phyloP scores from a whole-genome alignment of 1,284 basidiomycete species.

The Leccinum variabile region DNA sequence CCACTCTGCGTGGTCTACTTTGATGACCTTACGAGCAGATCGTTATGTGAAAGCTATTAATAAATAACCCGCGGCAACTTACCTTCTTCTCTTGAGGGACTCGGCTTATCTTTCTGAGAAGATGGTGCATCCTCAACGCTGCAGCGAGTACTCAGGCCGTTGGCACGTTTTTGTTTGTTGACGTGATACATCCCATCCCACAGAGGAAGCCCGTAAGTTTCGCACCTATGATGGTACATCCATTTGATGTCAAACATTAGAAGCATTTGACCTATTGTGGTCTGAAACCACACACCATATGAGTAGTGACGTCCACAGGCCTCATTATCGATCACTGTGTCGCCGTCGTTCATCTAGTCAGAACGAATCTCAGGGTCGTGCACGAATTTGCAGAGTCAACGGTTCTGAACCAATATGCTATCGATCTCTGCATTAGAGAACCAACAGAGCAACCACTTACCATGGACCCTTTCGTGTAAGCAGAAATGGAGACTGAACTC shows the following conservation, averaged over 20 bases:
- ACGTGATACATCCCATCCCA: slow-evolving; percentile 17
- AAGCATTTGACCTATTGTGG: background rate
- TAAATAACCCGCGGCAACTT: slow-evolving; percentile 20
- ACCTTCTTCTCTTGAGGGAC: slow-evolving; percentile 12
- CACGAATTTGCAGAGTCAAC: background rate
- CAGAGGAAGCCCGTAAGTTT: background rate
- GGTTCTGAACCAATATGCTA: slow-evolving; percentile 7
- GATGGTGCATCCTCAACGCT: slow-evolving; percentile 6
- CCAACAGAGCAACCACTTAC: slow-evolving; percentile 11
- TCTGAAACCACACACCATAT: background rate
- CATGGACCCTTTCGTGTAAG: slow-evolving; percentile 4
- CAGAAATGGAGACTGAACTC: background rate
- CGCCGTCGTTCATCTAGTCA: slow-evolving; percentile 6
- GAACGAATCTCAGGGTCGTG: slow-evolving; percentile 14
- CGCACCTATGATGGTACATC: background rate
- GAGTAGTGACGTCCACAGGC: slow-evolving; percentile 1
- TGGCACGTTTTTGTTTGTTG: slow-evolving; percentile 4
- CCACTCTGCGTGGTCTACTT: slow-evolving; percentile 2
- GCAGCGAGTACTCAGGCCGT: background rate
- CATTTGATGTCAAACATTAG: background rate
- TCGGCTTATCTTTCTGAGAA: slow-evolving; percentile 21
- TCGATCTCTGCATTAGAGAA: slow-evolving; percentile 16
- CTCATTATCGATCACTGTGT: slow-evolving; percentile 8
- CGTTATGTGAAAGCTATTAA: slow-evolving; percentile 2
- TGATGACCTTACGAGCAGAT: background rate